Evolutionary conservation across 768 basidiomycete genomes (phyloP), one percentile per base, ranked within the genome.

Genomic region (Boletus rubescentipes): DNA sequence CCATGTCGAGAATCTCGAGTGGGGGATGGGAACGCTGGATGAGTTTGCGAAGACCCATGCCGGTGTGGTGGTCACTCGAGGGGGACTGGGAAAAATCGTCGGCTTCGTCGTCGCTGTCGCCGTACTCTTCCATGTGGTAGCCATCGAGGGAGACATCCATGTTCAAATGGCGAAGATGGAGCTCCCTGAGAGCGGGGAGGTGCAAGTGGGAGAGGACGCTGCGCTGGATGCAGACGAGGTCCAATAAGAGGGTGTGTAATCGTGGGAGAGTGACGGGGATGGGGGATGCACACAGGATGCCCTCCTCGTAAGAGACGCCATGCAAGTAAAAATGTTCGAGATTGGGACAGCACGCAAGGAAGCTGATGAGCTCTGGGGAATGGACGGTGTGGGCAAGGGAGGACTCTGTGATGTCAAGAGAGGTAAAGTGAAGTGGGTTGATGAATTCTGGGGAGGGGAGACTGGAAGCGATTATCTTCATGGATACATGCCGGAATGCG

Each of bases 101-200:
- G 15, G 83, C 84, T 61, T 89, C 89, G 58, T 91, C 89, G 9
- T 87, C 87, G 59, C 82, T 85, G 56, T 90, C 89, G 31, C 87
- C 87, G 7, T 76, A 72, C 51, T 89, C 87, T 26, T 66, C 47
- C 7, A 53, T 39, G 15, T 70, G 64, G 29, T 83, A 71, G 15
- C 64, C 61, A 4, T 60, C 40, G 3, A 67, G 52, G 41, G 51
- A 45, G 55, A 78, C 81, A 48, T 87, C 85, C 64, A 84, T 80
- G 61, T 91, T 91, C 18, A 89, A 72, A 56, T 85, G 81, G 7
- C 80, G 74, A 54, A 91, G 84, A 62, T 78, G 79, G 37, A 91
- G 81, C 44, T 81, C 78, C 37, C 68, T 68, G 29, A 91, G 79
- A 2, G 71, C 74, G 16, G 89, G 89, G 2, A 81, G 77, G 56